A percentile compares a stretch with the other conserved stretches of the same genome.
Evolutionary conservation across 208 protist species (phyloP).

Genomic region (Wallacemonas collosoma): DNA sequence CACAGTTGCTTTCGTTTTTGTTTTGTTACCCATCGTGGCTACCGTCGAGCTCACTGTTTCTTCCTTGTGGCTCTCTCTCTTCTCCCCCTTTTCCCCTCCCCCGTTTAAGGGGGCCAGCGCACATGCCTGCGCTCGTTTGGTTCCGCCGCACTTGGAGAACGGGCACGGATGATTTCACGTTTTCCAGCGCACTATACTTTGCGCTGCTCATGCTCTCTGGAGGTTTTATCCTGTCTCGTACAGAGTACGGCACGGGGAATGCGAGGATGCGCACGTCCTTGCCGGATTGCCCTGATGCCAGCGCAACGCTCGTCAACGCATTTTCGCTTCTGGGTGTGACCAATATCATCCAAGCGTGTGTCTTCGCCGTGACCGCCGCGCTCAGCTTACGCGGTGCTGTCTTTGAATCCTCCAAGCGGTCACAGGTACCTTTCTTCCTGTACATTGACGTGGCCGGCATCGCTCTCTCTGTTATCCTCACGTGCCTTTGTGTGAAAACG

Average conservation of each 20-base stretch:
- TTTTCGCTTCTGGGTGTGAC: slow-evolving; percentile 42
- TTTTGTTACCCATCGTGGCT: slow-evolving; percentile 1
- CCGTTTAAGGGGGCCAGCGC: not conserved
- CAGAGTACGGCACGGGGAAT: slow-evolving; percentile 23
- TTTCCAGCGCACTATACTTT: slow-evolving; percentile 59
- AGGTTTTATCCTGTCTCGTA: slow-evolving; percentile 14
- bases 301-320: slow-evolving; percentile 11
- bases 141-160: slow-evolving; percentile 73
- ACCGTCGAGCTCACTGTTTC: not conserved
- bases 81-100: not conserved
- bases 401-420: slow-evolving; percentile 72
- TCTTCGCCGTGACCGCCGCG: slow-evolving; percentile 40
- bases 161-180: slow-evolving; percentile 73
- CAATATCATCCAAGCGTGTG: slow-evolving; percentile 32
- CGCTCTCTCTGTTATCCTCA: slow-evolving; percentile 31
- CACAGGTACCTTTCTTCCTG: slow-evolving; percentile 51
- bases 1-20: slow-evolving; percentile 8
- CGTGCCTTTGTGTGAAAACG: slow-evolving; percentile 33
- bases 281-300: slow-evolving; percentile 25
- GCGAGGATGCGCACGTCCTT: slow-evolving; percentile 1
- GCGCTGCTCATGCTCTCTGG: slow-evolving; percentile 24
- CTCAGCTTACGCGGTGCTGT: slow-evolving; percentile 64
- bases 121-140: slow-evolving; percentile 81
- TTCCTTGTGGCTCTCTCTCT: slow-evolving; percentile 9
- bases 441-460: slow-evolving; percentile 45